A percentile compares a stretch with the other conserved stretches of the same genome.
Evolutionary conservation across 192 early-diverging fungal species (phyloP).

Genomic region (Backusella tuberculispora): DNA sequence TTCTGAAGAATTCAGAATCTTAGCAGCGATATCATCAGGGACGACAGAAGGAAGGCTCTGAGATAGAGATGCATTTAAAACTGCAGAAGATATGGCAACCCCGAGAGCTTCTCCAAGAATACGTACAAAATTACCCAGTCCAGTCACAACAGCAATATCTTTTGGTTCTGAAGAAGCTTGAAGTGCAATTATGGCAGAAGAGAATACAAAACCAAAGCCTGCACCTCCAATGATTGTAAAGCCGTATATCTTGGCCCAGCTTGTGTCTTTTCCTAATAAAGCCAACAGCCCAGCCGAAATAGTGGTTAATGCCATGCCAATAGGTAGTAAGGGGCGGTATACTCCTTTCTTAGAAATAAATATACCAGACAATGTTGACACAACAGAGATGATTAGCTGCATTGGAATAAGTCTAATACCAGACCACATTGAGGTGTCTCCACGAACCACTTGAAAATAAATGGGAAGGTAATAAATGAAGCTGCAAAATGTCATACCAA

Average conservation of each 20-base stretch:
- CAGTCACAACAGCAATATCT: slow-evolving; percentile 44
- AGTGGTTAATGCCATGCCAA: slow-evolving; percentile 63
- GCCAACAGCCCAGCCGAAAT: slow-evolving; percentile 68
- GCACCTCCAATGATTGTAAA: slow-evolving; percentile 26
- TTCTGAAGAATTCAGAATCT: slow-evolving; percentile 22
- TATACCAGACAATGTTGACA: slow-evolving; percentile 33
- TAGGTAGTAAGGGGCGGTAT: slow-evolving; percentile 36
- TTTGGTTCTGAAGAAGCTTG: slow-evolving; percentile 37
- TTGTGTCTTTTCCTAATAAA: slow-evolving; percentile 47
- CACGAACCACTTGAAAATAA: slow-evolving; percentile 65
- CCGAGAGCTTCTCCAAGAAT: slow-evolving; percentile 44
- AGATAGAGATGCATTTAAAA: slow-evolving; percentile 38
- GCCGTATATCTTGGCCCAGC: slow-evolving; percentile 25
- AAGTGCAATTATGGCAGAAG: slow-evolving; percentile 37
- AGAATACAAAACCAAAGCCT: slow-evolving; percentile 36
- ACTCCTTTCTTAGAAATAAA: slow-evolving; percentile 28
- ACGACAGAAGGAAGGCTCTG: slow-evolving; percentile 22
- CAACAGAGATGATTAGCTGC: slow-evolving; percentile 30
- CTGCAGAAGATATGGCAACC: slow-evolving; percentile 34
- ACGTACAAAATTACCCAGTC: slow-evolving; percentile 38
- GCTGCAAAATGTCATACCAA: slow-evolving; percentile 41
- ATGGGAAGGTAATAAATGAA: slow-evolving; percentile 43
- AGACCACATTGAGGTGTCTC: slow-evolving; percentile 50
- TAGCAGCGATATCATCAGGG: slow-evolving; percentile 11
- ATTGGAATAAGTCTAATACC: slow-evolving; percentile 45